phyloP scores from a whole-genome alignment of 495 filamentous ascomycete species.

The Schizothecium vesticola region DNA sequence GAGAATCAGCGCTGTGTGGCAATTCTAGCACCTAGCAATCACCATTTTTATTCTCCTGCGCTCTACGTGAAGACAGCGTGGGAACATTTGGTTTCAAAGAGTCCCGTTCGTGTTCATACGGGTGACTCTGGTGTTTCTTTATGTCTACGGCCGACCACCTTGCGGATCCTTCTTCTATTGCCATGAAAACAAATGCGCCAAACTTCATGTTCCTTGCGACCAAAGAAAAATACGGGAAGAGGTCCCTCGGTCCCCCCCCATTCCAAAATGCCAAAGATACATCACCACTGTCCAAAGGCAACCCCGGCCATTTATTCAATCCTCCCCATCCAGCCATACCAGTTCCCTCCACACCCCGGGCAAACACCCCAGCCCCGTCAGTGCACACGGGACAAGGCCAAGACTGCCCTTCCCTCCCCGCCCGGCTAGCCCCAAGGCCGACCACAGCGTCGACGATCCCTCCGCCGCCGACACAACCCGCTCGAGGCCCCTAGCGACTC shows the following conservation, averaged over 20 bases:
- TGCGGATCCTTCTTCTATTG: not conserved
- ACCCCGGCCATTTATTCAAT: not conserved
- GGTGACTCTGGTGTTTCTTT: not conserved
- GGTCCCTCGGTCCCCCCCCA: too few relatives aligned
- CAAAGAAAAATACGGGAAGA: too few relatives aligned
- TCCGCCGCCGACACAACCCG: not conserved
- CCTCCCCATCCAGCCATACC: not conserved
- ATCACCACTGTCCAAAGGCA: not conserved
- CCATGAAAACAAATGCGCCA: not conserved
- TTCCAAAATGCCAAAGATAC: too few relatives aligned
- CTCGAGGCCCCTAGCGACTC: not conserved
- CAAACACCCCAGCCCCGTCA: slow-evolving; percentile 14
- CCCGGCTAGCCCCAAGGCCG: not conserved
- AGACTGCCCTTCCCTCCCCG: not conserved
- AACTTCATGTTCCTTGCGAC: not conserved
- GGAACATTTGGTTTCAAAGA: too few relatives aligned
- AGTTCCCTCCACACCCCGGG: slow-evolving; percentile 9
- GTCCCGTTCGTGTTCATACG: not conserved
- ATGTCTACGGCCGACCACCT: not conserved
- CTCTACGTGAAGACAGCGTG: not conserved
- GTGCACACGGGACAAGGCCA: slow-evolving; percentile 6
- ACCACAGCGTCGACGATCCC: not conserved
- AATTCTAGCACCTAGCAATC: not conserved
- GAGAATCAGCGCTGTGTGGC: not conserved
- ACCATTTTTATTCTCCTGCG: not conserved